phyloP scores from a whole-genome alignment of 371 early-diverging fungal species.

The Parasitella parasitica region DNA sequence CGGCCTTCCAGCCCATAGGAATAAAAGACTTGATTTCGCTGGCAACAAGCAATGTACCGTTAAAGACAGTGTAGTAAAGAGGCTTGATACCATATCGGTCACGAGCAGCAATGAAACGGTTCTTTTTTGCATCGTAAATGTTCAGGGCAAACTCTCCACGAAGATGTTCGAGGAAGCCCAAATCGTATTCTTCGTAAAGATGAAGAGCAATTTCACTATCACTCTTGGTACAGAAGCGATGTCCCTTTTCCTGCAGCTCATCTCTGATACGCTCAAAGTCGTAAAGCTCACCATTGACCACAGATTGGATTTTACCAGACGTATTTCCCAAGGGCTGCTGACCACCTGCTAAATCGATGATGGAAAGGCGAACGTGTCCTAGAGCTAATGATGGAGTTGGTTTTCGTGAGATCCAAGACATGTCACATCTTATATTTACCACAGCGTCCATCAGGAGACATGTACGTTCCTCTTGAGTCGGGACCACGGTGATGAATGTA shows the following conservation, averaged over 20 bases:
- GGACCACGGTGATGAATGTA: conserved; percentile 22
- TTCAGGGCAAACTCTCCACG: conserved; percentile 24
- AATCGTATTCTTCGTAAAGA: conserved; percentile 18
- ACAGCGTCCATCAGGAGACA: conserved; percentile 18
- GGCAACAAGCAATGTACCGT: conserved; percentile 14
- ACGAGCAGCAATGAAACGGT: conserved; percentile 12
- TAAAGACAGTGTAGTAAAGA: conserved; percentile 18
- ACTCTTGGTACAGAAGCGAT: conserved; percentile 19
- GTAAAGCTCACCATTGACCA: conserved; percentile 28
- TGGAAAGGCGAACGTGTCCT: conserved; percentile 23
- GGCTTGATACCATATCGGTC: conserved; percentile 29
- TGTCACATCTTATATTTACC: background rate
- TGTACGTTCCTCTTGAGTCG: conserved; percentile 14
- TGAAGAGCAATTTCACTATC: conserved; percentile 27
- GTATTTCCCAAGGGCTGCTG: conserved; percentile 15
- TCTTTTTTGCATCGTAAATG: conserved; percentile 14
- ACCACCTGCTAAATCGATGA: conserved; percentile 25
- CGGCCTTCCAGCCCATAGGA: conserved; percentile 20
- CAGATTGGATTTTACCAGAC: conserved; percentile 2
- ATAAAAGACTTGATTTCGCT: conserved; percentile 27
- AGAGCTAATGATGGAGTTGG: background rate
- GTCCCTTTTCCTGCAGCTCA: conserved; percentile 11
- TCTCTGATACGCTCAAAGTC: conserved; percentile 19
- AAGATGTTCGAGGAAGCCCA: conserved; percentile 17
- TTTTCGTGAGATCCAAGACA: background rate